These are phyloP conservation scores for Noccaea bulbosa DNA, from an alignment of 345 rosid species.

Conservation along the genomic window DNA sequence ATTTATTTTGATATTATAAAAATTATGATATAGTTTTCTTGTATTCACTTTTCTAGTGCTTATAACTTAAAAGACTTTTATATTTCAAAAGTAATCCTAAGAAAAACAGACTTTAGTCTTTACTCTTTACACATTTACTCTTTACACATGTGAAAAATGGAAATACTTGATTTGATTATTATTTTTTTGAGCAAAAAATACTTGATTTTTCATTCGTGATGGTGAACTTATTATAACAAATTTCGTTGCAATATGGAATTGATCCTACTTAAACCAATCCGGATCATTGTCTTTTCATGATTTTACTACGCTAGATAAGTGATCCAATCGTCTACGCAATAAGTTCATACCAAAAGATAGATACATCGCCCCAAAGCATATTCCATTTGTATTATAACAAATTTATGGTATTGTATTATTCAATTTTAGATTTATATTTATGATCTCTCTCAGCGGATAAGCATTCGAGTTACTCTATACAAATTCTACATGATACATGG, in stretches of 20 bases:
- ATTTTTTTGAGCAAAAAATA: too few species aligned
- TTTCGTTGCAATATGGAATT: background rate
- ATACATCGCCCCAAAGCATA: conserved; percentile 33
- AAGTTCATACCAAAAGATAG: conserved; percentile 21
- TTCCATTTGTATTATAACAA: conserved; percentile 34
- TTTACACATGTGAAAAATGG: background rate
- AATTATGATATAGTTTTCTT: too few species aligned
- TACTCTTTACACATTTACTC: too few species aligned
- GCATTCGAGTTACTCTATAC: too few species aligned
- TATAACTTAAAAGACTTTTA: background rate
- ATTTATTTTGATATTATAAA: too few species aligned
- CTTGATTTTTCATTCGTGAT: background rate
- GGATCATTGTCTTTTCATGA: conserved; percentile 5
- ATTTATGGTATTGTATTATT: too few species aligned
- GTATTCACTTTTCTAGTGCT: too few species aligned
- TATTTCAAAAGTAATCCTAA: background rate
- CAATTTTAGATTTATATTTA: too few species aligned
- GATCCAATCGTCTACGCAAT: conserved; percentile 37
- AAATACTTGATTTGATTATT: too few species aligned
- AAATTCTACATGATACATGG: too few species aligned
- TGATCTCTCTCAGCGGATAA: too few species aligned
- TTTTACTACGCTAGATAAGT: background rate
- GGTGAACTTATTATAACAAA: background rate
- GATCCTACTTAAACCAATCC: background rate
- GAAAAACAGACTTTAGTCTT: background rate